Evolutionary conservation across 352 stramenopile species (phyloP).

Genomic region (Peronosclerospora sorghi): DNA sequence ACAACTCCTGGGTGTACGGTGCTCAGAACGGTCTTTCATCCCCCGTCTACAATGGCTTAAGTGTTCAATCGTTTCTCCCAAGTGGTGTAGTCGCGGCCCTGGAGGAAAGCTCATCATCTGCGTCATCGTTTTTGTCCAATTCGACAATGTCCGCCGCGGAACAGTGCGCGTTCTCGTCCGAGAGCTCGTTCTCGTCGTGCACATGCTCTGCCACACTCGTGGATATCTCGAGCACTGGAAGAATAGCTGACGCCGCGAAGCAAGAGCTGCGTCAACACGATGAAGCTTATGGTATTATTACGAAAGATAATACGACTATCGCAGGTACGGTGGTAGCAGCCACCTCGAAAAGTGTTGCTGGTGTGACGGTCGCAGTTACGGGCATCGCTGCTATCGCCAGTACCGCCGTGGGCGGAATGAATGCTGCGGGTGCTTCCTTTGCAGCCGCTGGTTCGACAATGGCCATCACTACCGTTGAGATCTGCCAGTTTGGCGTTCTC

Average conservation of each 20-base stretch:
- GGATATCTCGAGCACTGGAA: slow-evolving; percentile 25
- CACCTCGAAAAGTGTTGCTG: slow-evolving; percentile 55
- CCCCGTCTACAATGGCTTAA: slow-evolving; percentile 43
- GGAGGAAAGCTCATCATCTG: slow-evolving; percentile 25
- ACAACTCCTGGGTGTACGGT: slow-evolving; percentile 50
- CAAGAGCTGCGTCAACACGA: slow-evolving; percentile 45
- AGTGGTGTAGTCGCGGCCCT: slow-evolving; percentile 32
- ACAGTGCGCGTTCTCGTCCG: slow-evolving; percentile 51
- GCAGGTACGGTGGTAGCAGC: slow-evolving; percentile 48
- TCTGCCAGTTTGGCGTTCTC: slow-evolving; percentile 71
- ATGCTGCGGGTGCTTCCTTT: slow-evolving; percentile 32
- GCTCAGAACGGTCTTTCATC: slow-evolving; percentile 50
- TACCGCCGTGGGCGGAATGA: slow-evolving; percentile 31
- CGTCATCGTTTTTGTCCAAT: slow-evolving; percentile 41
- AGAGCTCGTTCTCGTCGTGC: slow-evolving; percentile 57
- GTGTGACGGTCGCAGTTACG: slow-evolving; percentile 58
- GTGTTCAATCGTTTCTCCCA: slow-evolving; percentile 46
- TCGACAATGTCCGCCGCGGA: slow-evolving; percentile 44
- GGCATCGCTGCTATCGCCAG: slow-evolving; percentile 64
- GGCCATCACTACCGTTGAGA: slow-evolving; percentile 63
- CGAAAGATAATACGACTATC: slow-evolving; percentile 46
- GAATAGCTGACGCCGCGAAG: slow-evolving; percentile 37
- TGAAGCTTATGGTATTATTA: slow-evolving; percentile 40
- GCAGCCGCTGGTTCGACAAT: slow-evolving; percentile 46
- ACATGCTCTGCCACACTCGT: slow-evolving; percentile 49